phyloP scores from a whole-genome alignment of 2,329 filamentous ascomycete species.

The Fusarium cyanostomum region DNA sequence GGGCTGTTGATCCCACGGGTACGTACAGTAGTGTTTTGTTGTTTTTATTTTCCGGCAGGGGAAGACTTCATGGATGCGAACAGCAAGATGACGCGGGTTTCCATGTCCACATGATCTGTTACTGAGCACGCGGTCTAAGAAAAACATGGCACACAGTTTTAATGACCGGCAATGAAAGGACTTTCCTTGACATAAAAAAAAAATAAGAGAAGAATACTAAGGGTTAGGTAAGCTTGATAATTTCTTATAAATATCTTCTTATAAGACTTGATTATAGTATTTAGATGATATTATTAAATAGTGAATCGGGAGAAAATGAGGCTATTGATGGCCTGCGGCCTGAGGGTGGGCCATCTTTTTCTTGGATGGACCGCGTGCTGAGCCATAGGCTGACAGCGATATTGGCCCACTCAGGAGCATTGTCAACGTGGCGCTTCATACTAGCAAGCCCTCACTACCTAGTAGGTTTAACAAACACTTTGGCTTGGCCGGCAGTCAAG shows the following conservation, averaged over 20 bases:
- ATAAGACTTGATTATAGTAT: too few species aligned
- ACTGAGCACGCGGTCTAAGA: too few species aligned
- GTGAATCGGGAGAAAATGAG: too few species aligned
- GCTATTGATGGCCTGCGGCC: too few species aligned
- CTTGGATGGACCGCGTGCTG: neutral
- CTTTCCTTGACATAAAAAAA: too few species aligned
- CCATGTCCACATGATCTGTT: conserved; percentile 19
- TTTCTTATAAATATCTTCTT: too few species aligned
- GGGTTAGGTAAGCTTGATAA: too few species aligned
- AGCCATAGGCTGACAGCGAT: conserved; percentile 21
- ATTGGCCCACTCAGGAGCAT: conserved; percentile 27
- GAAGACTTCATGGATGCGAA: neutral
- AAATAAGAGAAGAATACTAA: too few species aligned
- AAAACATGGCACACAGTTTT: too few species aligned
- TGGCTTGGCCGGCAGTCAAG: conserved; percentile 14
- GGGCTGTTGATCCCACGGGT: conserved; percentile 7
- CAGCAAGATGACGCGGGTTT: neutral
- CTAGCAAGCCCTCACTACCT: conserved; percentile 18
- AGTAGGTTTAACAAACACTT: conserved; percentile 24
- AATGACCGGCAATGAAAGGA: too few species aligned
- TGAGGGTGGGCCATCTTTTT: too few species aligned
- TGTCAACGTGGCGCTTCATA: conserved; percentile 31
- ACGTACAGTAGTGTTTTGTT: conserved; percentile 2
- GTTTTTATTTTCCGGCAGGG: neutral
- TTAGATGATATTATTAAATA: too few species aligned